A percentile compares a stretch with the other conserved stretches of the same genome.
These are phyloP conservation scores for Dipodascus albidus DNA, from an alignment of 805 yeast genomes.

Conservation along the genomic window DNA sequence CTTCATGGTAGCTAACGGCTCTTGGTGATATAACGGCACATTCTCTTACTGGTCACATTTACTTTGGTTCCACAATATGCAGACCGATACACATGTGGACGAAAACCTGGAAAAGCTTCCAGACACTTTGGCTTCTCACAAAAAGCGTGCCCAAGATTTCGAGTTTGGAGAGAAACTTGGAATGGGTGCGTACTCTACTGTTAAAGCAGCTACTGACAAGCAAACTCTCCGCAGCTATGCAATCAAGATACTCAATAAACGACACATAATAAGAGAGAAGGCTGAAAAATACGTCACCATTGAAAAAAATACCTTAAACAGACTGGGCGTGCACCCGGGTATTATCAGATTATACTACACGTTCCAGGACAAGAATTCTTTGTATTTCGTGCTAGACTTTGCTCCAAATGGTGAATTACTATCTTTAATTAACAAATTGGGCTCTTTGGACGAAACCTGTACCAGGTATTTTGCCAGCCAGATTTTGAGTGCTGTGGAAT, in stretches of 20 bases:
- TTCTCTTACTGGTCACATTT: too few species aligned
- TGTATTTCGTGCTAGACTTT: slow-evolving; percentile 86
- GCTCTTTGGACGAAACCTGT: slow-evolving; percentile 65
- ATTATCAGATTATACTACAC: slow-evolving; percentile 86
- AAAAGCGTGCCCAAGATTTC: slow-evolving; percentile 64
- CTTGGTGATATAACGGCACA: too few species aligned
- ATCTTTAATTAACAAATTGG: slow-evolving; percentile 49
- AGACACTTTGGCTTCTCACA: slow-evolving; percentile 10
- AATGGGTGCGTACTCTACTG: slow-evolving; percentile 94
- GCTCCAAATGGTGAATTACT: slow-evolving; percentile 94
- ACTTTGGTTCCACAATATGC: not conserved
- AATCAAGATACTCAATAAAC: slow-evolving; percentile 79
- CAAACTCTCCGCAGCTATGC: slow-evolving; percentile 73
- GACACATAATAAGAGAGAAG: slow-evolving; percentile 87
- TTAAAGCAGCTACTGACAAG: slow-evolving; percentile 71
- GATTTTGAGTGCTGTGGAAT: slow-evolving; percentile 79
- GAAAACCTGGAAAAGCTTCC: too few species aligned
- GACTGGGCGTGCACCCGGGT: slow-evolving; percentile 90
- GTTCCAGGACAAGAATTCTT: slow-evolving; percentile 79
- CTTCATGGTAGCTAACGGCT: not conserved
- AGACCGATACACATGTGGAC: not conserved
- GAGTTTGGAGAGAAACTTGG: slow-evolving; percentile 83
- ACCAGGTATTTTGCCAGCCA: slow-evolving; percentile 76
- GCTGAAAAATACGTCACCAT: slow-evolving; percentile 93
- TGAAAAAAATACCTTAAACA: slow-evolving; percentile 80